phyloP scores from a whole-genome alignment of 2,329 filamentous ascomycete species.

The Clarireedia monteithiana region DNA sequence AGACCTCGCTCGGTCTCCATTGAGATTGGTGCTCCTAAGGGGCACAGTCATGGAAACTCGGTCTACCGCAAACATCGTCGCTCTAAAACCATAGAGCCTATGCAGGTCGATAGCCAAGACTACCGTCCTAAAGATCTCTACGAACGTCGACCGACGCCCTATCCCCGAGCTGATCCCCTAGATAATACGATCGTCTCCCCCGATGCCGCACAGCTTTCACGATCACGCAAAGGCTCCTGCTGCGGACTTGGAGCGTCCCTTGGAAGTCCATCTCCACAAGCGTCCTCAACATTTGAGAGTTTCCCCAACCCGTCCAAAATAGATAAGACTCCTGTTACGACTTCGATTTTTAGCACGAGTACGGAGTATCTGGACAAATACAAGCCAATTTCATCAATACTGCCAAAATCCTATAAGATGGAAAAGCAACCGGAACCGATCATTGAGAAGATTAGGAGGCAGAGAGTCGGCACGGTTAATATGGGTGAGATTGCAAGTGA shows the following conservation, averaged over 20 bases:
- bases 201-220: not conserved
- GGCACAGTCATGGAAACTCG: not conserved
- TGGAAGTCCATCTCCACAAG: not conserved
- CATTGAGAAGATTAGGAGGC: conserved; percentile 20
- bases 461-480: conserved; percentile 9
- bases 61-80: conserved; percentile 1
- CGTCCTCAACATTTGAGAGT: conserved; percentile 1
- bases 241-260: not conserved
- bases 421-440: conserved; percentile 12
- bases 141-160: conserved; percentile 13
- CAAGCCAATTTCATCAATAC: not conserved
- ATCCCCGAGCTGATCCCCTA: conserved; percentile 10
- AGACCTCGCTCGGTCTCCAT: conserved; percentile 6
- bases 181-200: not conserved
- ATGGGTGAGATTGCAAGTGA: not conserved
- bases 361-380: conserved; percentile 5
- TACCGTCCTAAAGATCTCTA: conserved; percentile 2
- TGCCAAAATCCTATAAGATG: not conserved
- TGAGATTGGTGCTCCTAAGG: not conserved
- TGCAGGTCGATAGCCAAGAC: conserved; percentile 2
- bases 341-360: not conserved
- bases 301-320: conserved; percentile 1
- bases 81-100: conserved; percentile 8
- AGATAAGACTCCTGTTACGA: not conserved
- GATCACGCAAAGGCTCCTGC: not conserved